phyloP scores from a whole-genome alignment of 2,329 filamentous ascomycete species.

The Pezicula radicicola region DNA sequence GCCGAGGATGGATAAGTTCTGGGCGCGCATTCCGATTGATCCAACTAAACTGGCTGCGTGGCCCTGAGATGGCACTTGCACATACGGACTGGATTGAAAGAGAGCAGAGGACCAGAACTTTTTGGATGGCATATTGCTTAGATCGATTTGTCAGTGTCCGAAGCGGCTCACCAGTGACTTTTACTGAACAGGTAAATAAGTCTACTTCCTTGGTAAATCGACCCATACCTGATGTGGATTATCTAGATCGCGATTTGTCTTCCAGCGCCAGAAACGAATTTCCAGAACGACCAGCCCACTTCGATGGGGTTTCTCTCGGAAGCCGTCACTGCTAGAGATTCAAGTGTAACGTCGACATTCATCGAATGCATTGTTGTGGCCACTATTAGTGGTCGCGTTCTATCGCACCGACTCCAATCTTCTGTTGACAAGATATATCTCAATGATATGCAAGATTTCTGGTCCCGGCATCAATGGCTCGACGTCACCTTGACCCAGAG shows the following conservation, averaged over 20 bases:
- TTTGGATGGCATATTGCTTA: background rate
- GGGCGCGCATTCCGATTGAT: background rate
- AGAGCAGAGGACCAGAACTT: background rate
- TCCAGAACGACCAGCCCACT: background rate
- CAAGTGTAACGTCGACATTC: background rate
- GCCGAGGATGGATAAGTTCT: background rate
- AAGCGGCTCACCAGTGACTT: background rate
- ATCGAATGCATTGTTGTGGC: background rate
- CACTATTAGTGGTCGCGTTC: background rate
- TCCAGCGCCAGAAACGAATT: background rate
- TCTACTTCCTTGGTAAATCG: background rate
- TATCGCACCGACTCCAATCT: background rate
- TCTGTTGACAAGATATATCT: background rate
- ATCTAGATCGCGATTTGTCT: background rate
- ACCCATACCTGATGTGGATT: background rate
- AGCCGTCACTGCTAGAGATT: background rate
- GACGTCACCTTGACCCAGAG: too few relatives aligned
- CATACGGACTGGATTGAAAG: background rate
- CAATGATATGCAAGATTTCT: background rate
- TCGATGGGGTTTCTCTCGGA: background rate
- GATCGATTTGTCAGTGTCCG: background rate
- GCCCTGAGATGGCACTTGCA: background rate
- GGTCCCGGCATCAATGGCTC: background rate
- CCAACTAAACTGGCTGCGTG: background rate
- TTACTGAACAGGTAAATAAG: background rate